A percentile compares a stretch with the other conserved stretches of the same genome.
These are phyloP conservation scores for Pterulicium gracile DNA, from an alignment of 1,284 basidiomycete species.

Conservation along the genomic window DNA sequence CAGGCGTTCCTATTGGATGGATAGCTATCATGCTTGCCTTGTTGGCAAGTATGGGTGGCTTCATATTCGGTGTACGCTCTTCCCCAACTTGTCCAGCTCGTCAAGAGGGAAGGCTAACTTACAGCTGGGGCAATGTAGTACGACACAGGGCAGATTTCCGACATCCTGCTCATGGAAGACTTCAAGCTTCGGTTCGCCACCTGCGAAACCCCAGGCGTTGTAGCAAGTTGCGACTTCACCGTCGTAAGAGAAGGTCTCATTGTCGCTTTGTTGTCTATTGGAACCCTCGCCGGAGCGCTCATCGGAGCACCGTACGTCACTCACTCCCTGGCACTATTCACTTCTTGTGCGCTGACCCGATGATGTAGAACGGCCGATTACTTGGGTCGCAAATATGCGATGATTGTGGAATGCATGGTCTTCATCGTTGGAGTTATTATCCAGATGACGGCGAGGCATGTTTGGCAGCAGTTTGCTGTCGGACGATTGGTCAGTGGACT, in stretches of 20 bases:
- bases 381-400: slow-evolving; percentile 62
- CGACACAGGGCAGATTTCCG: slow-evolving; percentile 72
- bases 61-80: slow-evolving; percentile 52
- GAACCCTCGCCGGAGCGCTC: slow-evolving; percentile 51
- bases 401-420: slow-evolving; percentile 55
- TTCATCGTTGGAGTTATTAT: slow-evolving; percentile 66
- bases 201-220: slow-evolving; percentile 29
- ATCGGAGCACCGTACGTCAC: slow-evolving; percentile 44
- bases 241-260: slow-evolving; percentile 51
- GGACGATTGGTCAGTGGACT: slow-evolving; percentile 62
- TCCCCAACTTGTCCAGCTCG: too few species aligned
- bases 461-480: slow-evolving; percentile 58
- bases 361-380: slow-evolving; percentile 48
- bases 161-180: slow-evolving; percentile 68
- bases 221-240: slow-evolving; percentile 37
- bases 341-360: too few species aligned
- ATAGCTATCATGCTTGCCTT: slow-evolving; percentile 58
- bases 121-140: slow-evolving; percentile 24
- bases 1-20: slow-evolving; percentile 42
- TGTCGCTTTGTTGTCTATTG: slow-evolving; percentile 58
- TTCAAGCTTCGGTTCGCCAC: slow-evolving; percentile 55
- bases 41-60: slow-evolving; percentile 70
- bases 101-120: too few species aligned
- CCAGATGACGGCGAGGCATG: slow-evolving; percentile 35
- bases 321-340: too few species aligned